Percentiles rank a stretch among this genome's conserved stretches.
phyloP scores from a whole-genome alignment of 495 filamentous ascomycete genomes.

The Xylaria venustula region DNA sequence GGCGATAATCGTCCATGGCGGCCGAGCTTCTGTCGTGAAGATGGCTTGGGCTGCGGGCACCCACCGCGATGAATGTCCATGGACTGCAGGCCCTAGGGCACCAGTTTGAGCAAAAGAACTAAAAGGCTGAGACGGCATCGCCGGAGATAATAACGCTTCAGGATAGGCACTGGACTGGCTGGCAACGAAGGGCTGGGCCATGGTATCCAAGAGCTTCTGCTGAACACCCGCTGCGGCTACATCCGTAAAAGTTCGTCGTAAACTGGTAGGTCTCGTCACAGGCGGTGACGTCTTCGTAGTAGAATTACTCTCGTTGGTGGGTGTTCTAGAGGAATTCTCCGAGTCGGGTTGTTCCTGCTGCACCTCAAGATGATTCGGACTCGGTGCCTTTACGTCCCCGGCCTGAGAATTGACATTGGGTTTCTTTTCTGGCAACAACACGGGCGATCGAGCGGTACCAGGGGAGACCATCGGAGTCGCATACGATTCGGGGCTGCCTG shows the following conservation, averaged over 20 bases:
- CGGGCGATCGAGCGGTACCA: slow-evolving; percentile 17
- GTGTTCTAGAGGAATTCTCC: slow-evolving; percentile 54
- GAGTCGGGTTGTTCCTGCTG: slow-evolving; percentile 33
- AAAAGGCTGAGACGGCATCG: slow-evolving; percentile 38
- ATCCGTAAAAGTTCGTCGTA: slow-evolving; percentile 89
- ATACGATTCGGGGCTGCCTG: slow-evolving; percentile 51
- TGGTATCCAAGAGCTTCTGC: slow-evolving; percentile 80
- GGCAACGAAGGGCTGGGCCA: slow-evolving; percentile 77
- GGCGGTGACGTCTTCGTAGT: slow-evolving; percentile 54
- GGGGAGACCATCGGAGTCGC: slow-evolving; percentile 39
- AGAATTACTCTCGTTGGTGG: slow-evolving; percentile 54
- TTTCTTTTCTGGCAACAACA: slow-evolving; percentile 8
- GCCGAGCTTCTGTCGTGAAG: slow-evolving; percentile 83
- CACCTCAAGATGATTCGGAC: slow-evolving; percentile 8
- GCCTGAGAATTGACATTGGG: neutral
- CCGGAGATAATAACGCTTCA: slow-evolving; percentile 41
- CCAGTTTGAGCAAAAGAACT: slow-evolving; percentile 29
- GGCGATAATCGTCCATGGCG: slow-evolving; percentile 92
- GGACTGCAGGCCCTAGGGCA: slow-evolving; percentile 49
- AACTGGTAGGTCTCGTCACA: slow-evolving; percentile 61
- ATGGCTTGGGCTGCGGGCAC: slow-evolving; percentile 91
- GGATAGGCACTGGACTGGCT: slow-evolving; percentile 47
- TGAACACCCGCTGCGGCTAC: slow-evolving; percentile 67
- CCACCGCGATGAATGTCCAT: slow-evolving; percentile 86
- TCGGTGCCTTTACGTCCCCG: slow-evolving; percentile 9